Conservation (phyloP, 768 basidiomycete genomes). For the Porpolomopsis calyptriformis region DNA sequence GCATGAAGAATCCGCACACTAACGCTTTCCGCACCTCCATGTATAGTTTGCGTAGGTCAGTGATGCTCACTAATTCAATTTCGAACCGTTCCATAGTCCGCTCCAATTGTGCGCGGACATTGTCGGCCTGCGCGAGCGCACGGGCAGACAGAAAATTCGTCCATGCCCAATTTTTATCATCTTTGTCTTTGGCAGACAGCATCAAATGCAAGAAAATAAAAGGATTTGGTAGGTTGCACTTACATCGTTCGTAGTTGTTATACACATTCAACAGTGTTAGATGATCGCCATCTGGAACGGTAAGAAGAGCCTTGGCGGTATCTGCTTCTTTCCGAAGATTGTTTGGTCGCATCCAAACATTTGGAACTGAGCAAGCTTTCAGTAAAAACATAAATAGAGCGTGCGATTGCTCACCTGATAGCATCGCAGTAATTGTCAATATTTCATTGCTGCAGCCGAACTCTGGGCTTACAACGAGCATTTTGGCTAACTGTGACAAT, state of each 20-base stretch:
- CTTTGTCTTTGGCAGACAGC: conserved; percentile 37
- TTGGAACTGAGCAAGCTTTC: conserved; percentile 57
- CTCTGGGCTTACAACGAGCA: conserved; percentile 89
- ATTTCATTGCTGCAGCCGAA: conserved; percentile 96
- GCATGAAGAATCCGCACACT: conserved; percentile 96
- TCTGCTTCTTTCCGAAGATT: conserved; percentile 87
- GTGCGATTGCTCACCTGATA: conserved; percentile 56
- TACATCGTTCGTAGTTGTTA: conserved; percentile 82
- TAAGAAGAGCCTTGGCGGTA: conserved; percentile 77
- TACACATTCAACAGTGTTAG: conserved; percentile 91
- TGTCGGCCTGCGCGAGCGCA: conserved; percentile 83
- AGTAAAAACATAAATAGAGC: neutral
- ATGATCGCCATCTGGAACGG: conserved; percentile 95
- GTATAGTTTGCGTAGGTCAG: conserved; percentile 63
- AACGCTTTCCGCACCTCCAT: conserved; percentile 71
- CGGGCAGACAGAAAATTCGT: conserved; percentile 76
- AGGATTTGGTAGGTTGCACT: conserved; percentile 15
- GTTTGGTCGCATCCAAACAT: conserved; percentile 87
- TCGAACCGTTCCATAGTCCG: conserved; percentile 89
- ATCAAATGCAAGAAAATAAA: neutral
- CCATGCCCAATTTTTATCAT: conserved; percentile 87
- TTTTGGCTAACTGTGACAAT: conserved; percentile 63
- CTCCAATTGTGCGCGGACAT: conserved; percentile 81
- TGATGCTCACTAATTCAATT: conserved; percentile 57
- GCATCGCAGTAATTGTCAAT: conserved; percentile 89